Evolutionary conservation across 305 asterid species (phyloP).

Genomic region (Plantago lanceolata): DNA sequence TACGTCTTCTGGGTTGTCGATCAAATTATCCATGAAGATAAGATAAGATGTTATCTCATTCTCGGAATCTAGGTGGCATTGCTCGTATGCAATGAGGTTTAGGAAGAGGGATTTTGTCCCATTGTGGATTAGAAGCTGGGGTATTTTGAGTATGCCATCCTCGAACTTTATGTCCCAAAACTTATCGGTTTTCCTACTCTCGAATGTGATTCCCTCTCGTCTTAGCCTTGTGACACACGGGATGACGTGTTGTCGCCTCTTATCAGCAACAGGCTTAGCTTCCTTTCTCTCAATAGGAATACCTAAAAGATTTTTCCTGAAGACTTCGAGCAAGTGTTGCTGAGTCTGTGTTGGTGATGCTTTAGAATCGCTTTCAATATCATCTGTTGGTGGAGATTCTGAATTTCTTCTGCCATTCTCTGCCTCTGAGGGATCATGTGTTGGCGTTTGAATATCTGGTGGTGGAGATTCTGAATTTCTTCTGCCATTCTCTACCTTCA

Average conservation of each 20-base stretch:
- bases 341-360: slow-evolving; percentile 57
- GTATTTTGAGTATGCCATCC: slow-evolving; percentile 7
- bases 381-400: slow-evolving; percentile 27
- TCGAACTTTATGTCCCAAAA: slow-evolving; percentile 17
- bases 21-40: slow-evolving; percentile 19
- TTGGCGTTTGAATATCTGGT: slow-evolving; percentile 41
- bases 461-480: slow-evolving; percentile 35
- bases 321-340: slow-evolving; percentile 75
- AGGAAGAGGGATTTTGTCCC: slow-evolving; percentile 15
- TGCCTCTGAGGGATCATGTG: slow-evolving; percentile 53
- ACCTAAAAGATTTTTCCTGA: slow-evolving; percentile 51
- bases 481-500: slow-evolving; percentile 39
- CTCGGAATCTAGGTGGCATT: slow-evolving; percentile 4
- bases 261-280: slow-evolving; percentile 64
- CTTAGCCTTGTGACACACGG: slow-evolving; percentile 46
- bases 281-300: slow-evolving; percentile 28
- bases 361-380: slow-evolving; percentile 38
- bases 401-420: slow-evolving; percentile 40
- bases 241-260: slow-evolving; percentile 65
- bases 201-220: slow-evolving; percentile 6
- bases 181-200: slow-evolving; percentile 9
- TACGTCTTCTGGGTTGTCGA: slow-evolving; percentile 2
- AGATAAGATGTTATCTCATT: slow-evolving; percentile 9
- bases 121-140: slow-evolving; percentile 7
- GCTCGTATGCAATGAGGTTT: slow-evolving; percentile 20